Conservation (phyloP, 352 stramenopile species). For the Phytophthora palmivora region DNA sequence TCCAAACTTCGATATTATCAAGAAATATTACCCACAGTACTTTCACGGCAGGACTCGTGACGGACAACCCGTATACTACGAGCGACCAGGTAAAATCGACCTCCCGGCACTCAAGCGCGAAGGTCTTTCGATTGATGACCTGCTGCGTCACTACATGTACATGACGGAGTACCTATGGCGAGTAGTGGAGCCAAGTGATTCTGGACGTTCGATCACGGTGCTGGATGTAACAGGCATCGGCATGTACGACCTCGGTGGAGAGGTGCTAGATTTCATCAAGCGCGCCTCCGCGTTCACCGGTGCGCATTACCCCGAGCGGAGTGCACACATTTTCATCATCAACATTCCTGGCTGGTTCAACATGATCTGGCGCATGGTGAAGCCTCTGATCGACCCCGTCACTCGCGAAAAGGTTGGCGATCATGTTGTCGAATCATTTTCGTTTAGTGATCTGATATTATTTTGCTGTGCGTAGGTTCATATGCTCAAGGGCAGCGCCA, state of each 20-base stretch:
- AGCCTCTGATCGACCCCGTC: conserved; percentile 93
- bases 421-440: background rate
- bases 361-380: conserved; percentile 94
- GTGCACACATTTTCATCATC: conserved; percentile 95
- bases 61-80: conserved; percentile 83
- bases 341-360: conserved; percentile 97
- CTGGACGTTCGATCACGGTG: conserved; percentile 81
- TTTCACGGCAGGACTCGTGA: conserved; percentile 88
- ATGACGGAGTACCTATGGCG: conserved; percentile 93
- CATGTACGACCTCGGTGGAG: conserved; percentile 88
- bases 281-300: conserved; percentile 88
- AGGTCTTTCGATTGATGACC: conserved; percentile 87
- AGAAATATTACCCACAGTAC: conserved; percentile 93
- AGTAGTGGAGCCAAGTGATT: conserved; percentile 79
- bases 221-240: conserved; percentile 87
- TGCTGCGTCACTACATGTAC: conserved; percentile 93
- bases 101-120: conserved; percentile 86
- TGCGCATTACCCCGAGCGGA: conserved; percentile 93
- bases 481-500: conserved; percentile 85
- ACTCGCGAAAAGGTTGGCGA: conserved; percentile 93
- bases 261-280: conserved; percentile 92
- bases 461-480: conserved; percentile 54
- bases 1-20: conserved; percentile 88
- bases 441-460: conserved; percentile 2
- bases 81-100: conserved; percentile 88